Base-by-base conservation (phyloP, 2,329 filamentous ascomycete genomes). In the Talaromyces sp. region DNA sequence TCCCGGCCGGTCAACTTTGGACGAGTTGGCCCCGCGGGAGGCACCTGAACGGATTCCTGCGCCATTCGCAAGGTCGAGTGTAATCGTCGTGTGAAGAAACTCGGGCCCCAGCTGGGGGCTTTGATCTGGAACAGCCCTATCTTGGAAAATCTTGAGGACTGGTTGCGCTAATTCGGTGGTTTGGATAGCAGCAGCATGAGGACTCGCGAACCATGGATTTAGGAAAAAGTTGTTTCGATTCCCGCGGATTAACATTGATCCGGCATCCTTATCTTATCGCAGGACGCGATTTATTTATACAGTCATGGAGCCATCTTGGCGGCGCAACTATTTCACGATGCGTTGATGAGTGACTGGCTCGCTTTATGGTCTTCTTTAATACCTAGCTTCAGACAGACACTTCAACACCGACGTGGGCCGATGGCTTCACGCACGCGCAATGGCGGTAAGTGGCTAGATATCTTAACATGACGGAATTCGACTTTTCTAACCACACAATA, bases 1-100 rank as follows among this genome's bases (percentile, higher is more conserved):
- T 89, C 90, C 61, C 94, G 82, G 0, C 94, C 94, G 67, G 89
- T 85, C 24, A 96, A 79, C 74, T 93, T 96, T 63, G 69, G 66
- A 59, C 60, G 61, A n/a, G 63, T 59, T 35, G 65, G 60, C 46
- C 56, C 48, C 32, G 54, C 38, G 35, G 65, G 41, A 62, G 53
- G 64, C 61, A 53, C 65, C 55, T 54, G 58, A 61, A 55, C 58
- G 35, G 60, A 63, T 59, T 69, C 65, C n/a, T 63, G 56, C 52
- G 69, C 61, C 10, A 66, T 64, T 66, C 64, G 71, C 50, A 64
- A 27, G n/a, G 58, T 53, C 10, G 54, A 51, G 43, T 41, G 46
- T 27, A 60, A 61, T 12, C 58, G 31, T 32, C 51, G 55, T 26
- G 50, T 59, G n/a, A 65, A 17, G 64, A 26, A 56, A 43, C 57